Conservation (phyloP, 495 filamentous ascomycete genomes). For the Podospora didyma region DNA sequence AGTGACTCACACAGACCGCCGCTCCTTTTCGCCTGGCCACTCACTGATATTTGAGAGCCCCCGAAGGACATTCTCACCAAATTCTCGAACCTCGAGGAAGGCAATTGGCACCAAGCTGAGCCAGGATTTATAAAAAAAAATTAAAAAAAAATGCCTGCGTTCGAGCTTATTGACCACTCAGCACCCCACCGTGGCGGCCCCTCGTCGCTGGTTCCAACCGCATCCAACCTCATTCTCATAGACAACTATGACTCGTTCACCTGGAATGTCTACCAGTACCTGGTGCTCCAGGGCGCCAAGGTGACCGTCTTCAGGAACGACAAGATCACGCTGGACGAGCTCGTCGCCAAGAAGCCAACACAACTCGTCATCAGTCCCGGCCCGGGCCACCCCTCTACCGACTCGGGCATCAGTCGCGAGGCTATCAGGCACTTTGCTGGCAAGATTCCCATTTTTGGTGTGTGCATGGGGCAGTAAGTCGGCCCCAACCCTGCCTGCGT, state of each 20-base stretch:
- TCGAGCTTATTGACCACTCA: conserved; percentile 78
- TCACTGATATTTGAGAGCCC: no score
- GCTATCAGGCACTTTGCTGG: conserved; percentile 91
- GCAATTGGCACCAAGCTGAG: no score
- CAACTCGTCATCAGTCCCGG: conserved; percentile 94
- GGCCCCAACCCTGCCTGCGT: neutral
- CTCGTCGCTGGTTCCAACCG: conserved; percentile 62
- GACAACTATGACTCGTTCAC: conserved; percentile 99
- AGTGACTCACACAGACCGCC: conserved; percentile 5
- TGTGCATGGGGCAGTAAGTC: conserved; percentile 93
- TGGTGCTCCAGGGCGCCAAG: conserved; percentile 86
- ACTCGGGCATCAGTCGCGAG: conserved; percentile 88
- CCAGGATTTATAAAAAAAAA: no score
- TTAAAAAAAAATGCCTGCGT: conserved; percentile 39
- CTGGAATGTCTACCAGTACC: conserved; percentile 98
- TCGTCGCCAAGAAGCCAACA: conserved; percentile 78
- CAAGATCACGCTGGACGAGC: conserved; percentile 76
- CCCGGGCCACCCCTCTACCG: conserved; percentile 83
- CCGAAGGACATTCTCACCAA: no score
- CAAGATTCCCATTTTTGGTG: conserved; percentile 93
- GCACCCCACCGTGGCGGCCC: conserved; percentile 72
- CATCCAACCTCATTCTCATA: conserved; percentile 89
- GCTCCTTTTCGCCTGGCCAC: no score
- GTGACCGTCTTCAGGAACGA: conserved; percentile 92
- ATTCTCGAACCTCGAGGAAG: no score